Evolutionary conservation across 805 yeast species (phyloP).

Genomic region (Priceomyces carsonii): DNA sequence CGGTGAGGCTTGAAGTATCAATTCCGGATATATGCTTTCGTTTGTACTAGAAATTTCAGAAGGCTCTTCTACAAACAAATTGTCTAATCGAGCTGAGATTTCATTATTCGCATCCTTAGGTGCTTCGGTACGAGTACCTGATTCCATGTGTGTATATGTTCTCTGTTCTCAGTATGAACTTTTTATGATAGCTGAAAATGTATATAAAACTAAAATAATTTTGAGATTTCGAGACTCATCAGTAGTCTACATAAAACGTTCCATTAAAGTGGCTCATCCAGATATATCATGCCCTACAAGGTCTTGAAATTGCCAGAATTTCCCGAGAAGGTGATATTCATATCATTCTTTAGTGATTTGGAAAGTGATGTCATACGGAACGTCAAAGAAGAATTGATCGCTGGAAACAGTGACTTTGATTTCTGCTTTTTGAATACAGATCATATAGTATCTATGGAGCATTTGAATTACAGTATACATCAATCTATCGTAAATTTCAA

Average conservation of each 20-base stretch:
- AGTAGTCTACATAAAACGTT: too few relatives aligned
- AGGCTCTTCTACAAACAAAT: not conserved
- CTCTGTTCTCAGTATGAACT: too few relatives aligned
- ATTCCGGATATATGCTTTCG: slow-evolving; percentile 29
- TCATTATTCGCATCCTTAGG: not conserved
- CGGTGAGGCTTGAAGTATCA: slow-evolving; percentile 28
- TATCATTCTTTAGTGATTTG: slow-evolving; percentile 50
- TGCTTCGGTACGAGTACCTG: too few relatives aligned
- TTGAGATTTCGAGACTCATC: too few relatives aligned
- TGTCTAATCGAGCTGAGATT: not conserved
- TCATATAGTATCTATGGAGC: slow-evolving; percentile 60
- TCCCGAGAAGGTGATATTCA: slow-evolving; percentile 31
- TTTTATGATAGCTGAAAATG: too few relatives aligned
- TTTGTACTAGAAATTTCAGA: not conserved
- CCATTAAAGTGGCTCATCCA: too few relatives aligned
- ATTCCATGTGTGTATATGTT: too few relatives aligned
- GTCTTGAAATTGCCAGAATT: slow-evolving; percentile 47
- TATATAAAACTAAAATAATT: too few relatives aligned
- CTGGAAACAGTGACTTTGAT: slow-evolving; percentile 50
- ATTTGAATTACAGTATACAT: slow-evolving; percentile 59
- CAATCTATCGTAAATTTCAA: slow-evolving; percentile 56
- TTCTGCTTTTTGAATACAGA: slow-evolving; percentile 67
- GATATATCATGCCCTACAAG: slow-evolving; percentile 8
- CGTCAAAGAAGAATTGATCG: slow-evolving; percentile 46
- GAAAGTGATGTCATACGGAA: slow-evolving; percentile 31